Conservation (phyloP, 108 stramenopile genomes). For the Cyclotella sp. region DNA sequence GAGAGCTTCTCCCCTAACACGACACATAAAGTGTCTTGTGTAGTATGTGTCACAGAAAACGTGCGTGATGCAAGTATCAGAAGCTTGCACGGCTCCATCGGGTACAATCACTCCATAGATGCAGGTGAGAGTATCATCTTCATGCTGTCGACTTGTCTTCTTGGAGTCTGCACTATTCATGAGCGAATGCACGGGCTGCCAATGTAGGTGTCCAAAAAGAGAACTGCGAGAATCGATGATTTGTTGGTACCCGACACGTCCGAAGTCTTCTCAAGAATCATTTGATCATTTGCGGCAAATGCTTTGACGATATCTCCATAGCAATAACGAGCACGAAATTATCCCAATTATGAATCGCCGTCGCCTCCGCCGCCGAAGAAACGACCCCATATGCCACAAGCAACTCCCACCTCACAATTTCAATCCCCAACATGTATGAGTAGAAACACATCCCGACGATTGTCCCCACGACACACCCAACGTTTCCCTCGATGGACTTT, state of each 20-base stretch:
- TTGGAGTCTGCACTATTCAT: too few species aligned
- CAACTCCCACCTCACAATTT: conserved; percentile 50
- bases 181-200: neutral
- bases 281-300: conserved; percentile 7
- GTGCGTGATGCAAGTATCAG: too few species aligned
- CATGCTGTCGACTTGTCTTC: too few species aligned
- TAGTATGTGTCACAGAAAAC: too few species aligned
- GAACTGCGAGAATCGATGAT: too few species aligned
- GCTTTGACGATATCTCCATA: conserved; percentile 42
- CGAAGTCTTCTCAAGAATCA: too few species aligned
- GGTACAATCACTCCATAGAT: too few species aligned
- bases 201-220: neutral
- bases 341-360: conserved; percentile 68
- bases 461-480: conserved; percentile 76
- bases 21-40: too few species aligned
- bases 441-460: conserved; percentile 63
- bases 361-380: conserved; percentile 77
- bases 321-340: conserved; percentile 68
- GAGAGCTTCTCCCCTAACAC: too few species aligned
- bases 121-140: too few species aligned
- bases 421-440: conserved; percentile 58
- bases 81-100: too few species aligned
- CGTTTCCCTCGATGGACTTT: conserved; percentile 80
- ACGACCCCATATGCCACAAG: conserved; percentile 59
- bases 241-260: too few species aligned